Evolutionary conservation across 495 filamentous ascomycete species (phyloP), one percentile per base, ranked within the genome.

Genomic region (Platismatia glauca): DNA sequence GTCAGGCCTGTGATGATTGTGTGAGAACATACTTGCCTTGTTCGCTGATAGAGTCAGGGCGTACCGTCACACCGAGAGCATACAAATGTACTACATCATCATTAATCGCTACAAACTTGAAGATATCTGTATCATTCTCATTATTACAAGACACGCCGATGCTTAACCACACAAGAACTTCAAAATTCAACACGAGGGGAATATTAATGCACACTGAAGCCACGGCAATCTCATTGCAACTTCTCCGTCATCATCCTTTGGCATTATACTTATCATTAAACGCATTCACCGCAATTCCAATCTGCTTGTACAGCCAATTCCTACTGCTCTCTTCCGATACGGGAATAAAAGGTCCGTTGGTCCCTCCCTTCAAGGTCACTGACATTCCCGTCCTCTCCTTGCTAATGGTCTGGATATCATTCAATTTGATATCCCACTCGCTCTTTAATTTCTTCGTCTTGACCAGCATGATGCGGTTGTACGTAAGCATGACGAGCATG

Each of bases 331-430:
- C 95, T 71, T 97, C 89, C 61, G 84, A 86, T 4, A 97, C 89
- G 0, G 94, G 94, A 38, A 98, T 89, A 69, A 97, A 98, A 13
- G 94, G 94, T 18, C 94, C 94, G 70, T 95, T 95, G 22, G 88
- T 89, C 15, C 90, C 90, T 1, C 91, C 92, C 65, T 95, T 89
- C 65, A 97, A 76, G 48, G 89, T 86, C 64, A 97, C 82, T 57
- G 87, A 89, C 78, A 98, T 84, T 11, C 94, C 94, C 15, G 95
- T 98, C 63, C 94, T 77, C 79, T 98, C 94, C 77, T 97, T 98
- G 35, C 86, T 87, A 62, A 98, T 97, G 0, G 91, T 96, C 81
- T 97, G 92, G 43, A 98, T 86, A 69, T 98, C 93, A 67, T 94
- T 96, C 56, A 98, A 78, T 37, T 89, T 89, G 31, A 97, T 89